These are phyloP conservation scores for Capsicum baccatum DNA, from an alignment of 257 asterid species.

Conservation along the genomic window DNA sequence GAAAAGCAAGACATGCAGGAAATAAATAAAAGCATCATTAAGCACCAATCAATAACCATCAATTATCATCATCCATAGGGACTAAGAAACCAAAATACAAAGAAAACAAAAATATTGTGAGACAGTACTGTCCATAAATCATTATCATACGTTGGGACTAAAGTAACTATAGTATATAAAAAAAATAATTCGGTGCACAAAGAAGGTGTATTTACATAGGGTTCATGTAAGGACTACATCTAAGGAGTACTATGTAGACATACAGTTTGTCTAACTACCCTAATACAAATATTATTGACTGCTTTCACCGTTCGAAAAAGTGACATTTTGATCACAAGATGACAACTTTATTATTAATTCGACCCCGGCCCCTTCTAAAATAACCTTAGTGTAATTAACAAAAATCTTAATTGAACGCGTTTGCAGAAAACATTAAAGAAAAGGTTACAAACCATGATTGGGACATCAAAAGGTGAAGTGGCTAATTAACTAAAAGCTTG, in stretches of 20 bases:
- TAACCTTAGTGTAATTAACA: too few species aligned
- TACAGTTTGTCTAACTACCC: neutral
- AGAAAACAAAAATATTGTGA: neutral
- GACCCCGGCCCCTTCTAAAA: too few species aligned
- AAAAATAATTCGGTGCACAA: too few species aligned
- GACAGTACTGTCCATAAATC: neutral
- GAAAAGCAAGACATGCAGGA: neutral
- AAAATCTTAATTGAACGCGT: neutral
- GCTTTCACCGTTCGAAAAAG: neutral
- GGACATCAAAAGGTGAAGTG: constrained; percentile 8
- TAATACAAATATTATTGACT: neutral
- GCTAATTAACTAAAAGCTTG: neutral
- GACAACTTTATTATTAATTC: too few species aligned
- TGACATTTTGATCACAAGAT: too few species aligned
- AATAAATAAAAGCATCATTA: constrained; percentile 3
- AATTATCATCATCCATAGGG: constrained; percentile 27
- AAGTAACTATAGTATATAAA: neutral
- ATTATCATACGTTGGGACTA: constrained; percentile 21
- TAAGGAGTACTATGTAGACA: neutral
- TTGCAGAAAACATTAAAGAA: neutral
- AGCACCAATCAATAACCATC: neutral
- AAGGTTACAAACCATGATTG: constrained; percentile 3
- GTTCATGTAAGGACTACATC: neutral
- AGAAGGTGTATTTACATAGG: too few species aligned
- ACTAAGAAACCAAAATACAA: neutral